Base-by-base conservation (phyloP, 176 grass and related monocot genomes). In the Saccharum officinarum region DNA sequence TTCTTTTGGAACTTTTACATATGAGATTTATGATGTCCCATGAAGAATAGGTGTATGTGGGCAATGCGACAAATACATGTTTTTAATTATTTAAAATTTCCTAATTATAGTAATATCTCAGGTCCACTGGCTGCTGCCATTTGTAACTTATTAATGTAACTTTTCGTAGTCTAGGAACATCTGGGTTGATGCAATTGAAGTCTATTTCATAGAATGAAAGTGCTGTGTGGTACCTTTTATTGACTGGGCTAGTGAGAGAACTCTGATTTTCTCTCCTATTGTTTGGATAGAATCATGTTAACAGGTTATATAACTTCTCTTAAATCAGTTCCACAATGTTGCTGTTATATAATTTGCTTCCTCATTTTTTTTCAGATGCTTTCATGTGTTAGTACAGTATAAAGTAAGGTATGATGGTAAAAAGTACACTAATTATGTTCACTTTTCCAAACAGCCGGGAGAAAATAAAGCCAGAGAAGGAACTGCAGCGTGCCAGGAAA, bases 381-480 rank as follows among this genome's bases (percentile, higher is more conserved):
- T 79, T 77, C 30, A 80, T 70, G 54, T 39, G 71, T 33, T 86
- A 36, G 17, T 84, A 71, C 38, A 82, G 59, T n/a, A n/a, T 59
- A 37, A 87, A 87, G 49, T 54, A 54, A 18, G 16, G 16, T 18
- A 54, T 54, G 49, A 54, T 54, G 17, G 49, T 54, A 54, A 54
- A 54, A 54, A 54, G 39, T 83, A 63, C 17, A 71, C 65, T 88
- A 62, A 87, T 72, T 85, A 66, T 70, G 57, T 86, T 20, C 82
- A 41, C 40, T 57, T 85, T 87, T 79, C 57, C 25, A 59, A 80
- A 68, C 90, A 99, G 97, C 74, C 93, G 86, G 62, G 97, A 99
- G 84, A 99, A 99, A 89, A 68, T 99, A 83, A 96, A 89, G 85
- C 97, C 97, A 79, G 92, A 96, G 84, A 99, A 99, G 84, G 97